phyloP scores from a whole-genome alignment of 768 basidiomycete genomes.

The Macrolepiota dolichaula region DNA sequence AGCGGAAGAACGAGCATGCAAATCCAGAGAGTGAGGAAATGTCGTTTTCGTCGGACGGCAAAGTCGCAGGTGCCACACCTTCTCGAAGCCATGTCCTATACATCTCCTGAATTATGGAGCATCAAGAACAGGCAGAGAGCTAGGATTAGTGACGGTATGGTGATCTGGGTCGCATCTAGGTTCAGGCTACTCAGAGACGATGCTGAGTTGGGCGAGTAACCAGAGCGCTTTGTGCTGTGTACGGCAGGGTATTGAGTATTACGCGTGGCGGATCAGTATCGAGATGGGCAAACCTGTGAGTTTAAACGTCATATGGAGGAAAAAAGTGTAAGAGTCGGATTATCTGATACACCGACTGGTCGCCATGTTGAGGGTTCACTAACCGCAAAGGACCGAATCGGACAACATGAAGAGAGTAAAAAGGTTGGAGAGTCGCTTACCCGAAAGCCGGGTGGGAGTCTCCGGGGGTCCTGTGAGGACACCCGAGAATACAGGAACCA shows the following conservation, averaged over 20 bases:
- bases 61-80: slow-evolving; percentile 3
- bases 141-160: background rate
- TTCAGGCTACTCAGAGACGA: background rate
- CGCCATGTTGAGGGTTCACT: background rate
- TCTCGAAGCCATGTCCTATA: background rate
- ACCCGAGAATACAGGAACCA: slow-evolving; percentile 8
- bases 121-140: background rate
- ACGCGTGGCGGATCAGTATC: background rate
- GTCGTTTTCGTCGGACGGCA: slow-evolving; percentile 9
- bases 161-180: background rate
- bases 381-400: background rate
- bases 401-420: background rate
- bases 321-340: background rate
- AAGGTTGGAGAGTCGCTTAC: background rate
- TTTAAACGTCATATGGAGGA: background rate
- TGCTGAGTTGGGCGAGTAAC: no score
- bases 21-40: slow-evolving; percentile 7
- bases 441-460: background rate
- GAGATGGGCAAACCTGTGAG: background rate
- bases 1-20: slow-evolving; percentile 10
- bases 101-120: slow-evolving; percentile 8
- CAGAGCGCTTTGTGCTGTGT: background rate
- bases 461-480: slow-evolving; percentile 6
- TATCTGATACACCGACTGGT: background rate
- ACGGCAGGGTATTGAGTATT: background rate